Conservation (phyloP, 106 monocot genomes). For the Allium fistulosum region DNA sequence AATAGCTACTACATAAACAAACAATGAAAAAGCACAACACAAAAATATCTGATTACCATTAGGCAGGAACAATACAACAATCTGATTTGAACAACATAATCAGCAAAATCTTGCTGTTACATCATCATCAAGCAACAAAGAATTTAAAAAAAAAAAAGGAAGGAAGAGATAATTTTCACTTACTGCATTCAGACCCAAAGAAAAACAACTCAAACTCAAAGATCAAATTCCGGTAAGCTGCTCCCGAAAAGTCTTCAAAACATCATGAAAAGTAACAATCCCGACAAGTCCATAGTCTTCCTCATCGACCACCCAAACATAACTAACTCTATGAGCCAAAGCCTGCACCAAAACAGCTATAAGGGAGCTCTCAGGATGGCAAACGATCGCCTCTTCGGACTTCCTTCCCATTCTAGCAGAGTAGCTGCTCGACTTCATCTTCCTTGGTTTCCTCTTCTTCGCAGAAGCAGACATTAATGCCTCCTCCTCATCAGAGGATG, state of each 20-base stretch:
- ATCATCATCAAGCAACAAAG: no score
- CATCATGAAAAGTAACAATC: conserved; percentile 45
- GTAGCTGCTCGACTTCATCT: conserved; percentile 24
- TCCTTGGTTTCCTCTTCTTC: conserved; percentile 8
- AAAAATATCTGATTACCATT: no score
- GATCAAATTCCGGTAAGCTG: not conserved
- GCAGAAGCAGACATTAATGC: not conserved
- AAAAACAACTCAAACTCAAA: no score
- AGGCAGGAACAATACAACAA: no score
- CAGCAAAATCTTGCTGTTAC: no score
- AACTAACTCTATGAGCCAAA: conserved; percentile 61
- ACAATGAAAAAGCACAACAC: no score
- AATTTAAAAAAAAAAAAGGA: no score
- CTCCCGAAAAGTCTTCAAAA: conserved; percentile 51
- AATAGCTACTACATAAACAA: no score
- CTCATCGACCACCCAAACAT: conserved; percentile 79
- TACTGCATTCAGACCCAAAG: no score
- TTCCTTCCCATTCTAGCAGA: conserved; percentile 37
- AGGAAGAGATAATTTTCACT: no score
- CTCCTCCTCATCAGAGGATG: conserved; percentile 15
- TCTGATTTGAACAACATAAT: no score
- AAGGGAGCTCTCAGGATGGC: conserved; percentile 54
- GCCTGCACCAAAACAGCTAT: conserved; percentile 90
- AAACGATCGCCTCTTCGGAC: not conserved
- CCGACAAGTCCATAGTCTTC: conserved; percentile 51